phyloP scores from a whole-genome alignment of 805 yeast genomes.

The Yarrowia porcina region DNA sequence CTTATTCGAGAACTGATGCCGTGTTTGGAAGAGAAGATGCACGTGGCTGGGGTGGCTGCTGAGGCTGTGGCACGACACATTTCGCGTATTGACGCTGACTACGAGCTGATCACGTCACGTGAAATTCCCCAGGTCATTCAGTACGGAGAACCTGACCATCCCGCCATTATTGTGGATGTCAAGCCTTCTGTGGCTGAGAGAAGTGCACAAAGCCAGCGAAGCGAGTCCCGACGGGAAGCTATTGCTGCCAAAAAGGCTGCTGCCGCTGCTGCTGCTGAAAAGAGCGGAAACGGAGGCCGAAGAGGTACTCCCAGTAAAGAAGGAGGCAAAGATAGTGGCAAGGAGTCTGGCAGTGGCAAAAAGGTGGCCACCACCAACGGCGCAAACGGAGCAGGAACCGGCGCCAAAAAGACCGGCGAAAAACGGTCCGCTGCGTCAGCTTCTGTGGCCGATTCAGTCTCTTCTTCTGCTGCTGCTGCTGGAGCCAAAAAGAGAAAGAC shows the following conservation, averaged over 20 bases:
- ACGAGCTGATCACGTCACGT: conserved; percentile 61
- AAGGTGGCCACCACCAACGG: background rate
- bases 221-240: conserved; percentile 88
- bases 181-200: conserved; percentile 42
- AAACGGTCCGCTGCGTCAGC: background rate
- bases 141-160: conserved; percentile 79
- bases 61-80: conserved; percentile 70
- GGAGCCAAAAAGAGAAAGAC: conserved; percentile 4
- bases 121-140: conserved; percentile 82
- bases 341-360: background rate
- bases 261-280: conserved; percentile 33
- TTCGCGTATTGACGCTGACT: conserved; percentile 74
- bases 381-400: background rate
- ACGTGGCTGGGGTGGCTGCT: conserved; percentile 86
- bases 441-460: background rate
- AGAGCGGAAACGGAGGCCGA: conserved; percentile 6
- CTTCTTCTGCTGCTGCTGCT: background rate
- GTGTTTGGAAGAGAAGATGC: conserved; percentile 94
- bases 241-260: conserved; percentile 80
- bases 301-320: conserved; percentile 7
- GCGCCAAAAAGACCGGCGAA: conserved; percentile 1
- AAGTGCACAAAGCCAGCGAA: conserved; percentile 69
- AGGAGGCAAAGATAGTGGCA: conserved; percentile 10
- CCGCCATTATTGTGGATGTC: conserved; percentile 75
- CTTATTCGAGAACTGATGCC: conserved; percentile 72